These are phyloP conservation scores for Rhizopus arrhizus DNA, from an alignment of 371 early-diverging fungal genomes.

Conservation along the genomic window DNA sequence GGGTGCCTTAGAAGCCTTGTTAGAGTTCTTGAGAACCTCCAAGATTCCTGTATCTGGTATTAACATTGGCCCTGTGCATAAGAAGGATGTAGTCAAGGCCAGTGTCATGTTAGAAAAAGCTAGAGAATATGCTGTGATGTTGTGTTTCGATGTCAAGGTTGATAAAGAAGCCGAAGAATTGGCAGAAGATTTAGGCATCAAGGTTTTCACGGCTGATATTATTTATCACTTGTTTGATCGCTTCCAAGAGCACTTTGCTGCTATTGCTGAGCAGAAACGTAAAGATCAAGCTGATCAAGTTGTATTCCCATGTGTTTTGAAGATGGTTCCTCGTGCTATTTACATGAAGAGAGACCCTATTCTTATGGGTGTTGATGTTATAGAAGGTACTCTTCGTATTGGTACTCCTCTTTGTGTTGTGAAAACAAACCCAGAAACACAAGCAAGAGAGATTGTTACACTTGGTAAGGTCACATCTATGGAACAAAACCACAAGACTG, in stretches of 20 bases:
- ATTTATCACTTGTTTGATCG: conserved; percentile 99
- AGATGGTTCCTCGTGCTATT: conserved; percentile 93
- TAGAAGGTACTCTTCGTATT: conserved; percentile 90
- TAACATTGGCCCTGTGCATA: conserved; percentile 98
- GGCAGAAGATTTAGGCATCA: conserved; percentile 93
- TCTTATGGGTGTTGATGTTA: conserved; percentile 96
- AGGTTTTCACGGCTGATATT: conserved; percentile 97
- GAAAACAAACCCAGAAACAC: conserved; percentile 76
- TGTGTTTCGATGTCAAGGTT: conserved; percentile 99
- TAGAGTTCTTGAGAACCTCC: conserved; percentile 91
- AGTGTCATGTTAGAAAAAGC: conserved; percentile 92
- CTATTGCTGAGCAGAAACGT: conserved; percentile 82
- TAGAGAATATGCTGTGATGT: conserved; percentile 90
- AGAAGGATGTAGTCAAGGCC: conserved; percentile 96
- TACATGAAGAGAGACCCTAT: conserved; percentile 98
- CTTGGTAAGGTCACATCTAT: conserved; percentile 97
- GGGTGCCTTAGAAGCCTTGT: conserved; percentile 98
- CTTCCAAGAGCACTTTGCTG: conserved; percentile 84
- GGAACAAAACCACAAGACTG: conserved; percentile 93
- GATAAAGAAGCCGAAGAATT: conserved; percentile 95
- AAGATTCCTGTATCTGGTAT: conserved; percentile 98
- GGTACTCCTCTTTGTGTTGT: conserved; percentile 98
- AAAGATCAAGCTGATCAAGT: conserved; percentile 88
- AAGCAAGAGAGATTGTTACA: conserved; percentile 66
- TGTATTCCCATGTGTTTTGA: conserved; percentile 96